Conservation (phyloP, 306 rosid genomes). For the Delonix regia region DNA sequence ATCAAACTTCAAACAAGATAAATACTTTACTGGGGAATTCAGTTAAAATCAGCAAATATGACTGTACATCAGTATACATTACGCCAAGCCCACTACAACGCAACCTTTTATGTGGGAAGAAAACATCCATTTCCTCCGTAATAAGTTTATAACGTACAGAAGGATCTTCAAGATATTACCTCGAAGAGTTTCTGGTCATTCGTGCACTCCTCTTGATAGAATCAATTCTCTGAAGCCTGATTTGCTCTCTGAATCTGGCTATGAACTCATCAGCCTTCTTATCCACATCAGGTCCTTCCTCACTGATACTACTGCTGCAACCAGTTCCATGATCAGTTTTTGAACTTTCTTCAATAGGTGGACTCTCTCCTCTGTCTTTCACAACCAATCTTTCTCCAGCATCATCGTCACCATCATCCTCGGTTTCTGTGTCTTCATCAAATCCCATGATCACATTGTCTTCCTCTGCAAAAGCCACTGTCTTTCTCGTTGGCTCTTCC, state of each 20-base stretch:
- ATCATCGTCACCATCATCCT: constrained; percentile 43
- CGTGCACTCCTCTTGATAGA: constrained; percentile 78
- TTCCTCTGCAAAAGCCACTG: constrained; percentile 34
- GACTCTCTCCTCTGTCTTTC: constrained; percentile 17
- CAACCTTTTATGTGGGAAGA: constrained; percentile 34
- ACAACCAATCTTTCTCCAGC: constrained; percentile 14
- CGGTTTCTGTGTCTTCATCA: constrained; percentile 63
- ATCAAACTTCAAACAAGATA: neutral
- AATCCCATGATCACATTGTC: constrained; percentile 48
- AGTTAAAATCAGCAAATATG: neutral
- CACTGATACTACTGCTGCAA: constrained; percentile 30
- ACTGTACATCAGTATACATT: constrained; percentile 9
- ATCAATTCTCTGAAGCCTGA: constrained; percentile 93
- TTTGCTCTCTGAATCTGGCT: constrained; percentile 95
- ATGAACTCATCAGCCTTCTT: constrained; percentile 97
- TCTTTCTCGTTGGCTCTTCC: constrained; percentile 26
- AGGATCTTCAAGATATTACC: constrained; percentile 45
- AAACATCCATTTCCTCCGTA: constrained; percentile 33
- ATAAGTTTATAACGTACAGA: neutral
- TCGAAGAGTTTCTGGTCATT: constrained; percentile 55
- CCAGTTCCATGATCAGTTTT: constrained; percentile 21
- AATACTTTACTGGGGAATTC: neutral
- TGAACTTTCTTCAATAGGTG: constrained; percentile 6
- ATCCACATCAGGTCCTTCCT: constrained; percentile 92
- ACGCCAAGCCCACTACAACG: neutral